Evolutionary conservation across 768 basidiomycete genomes (phyloP), one percentile per base, ranked within the genome.

Genomic region (Boletus coccyginus): DNA sequence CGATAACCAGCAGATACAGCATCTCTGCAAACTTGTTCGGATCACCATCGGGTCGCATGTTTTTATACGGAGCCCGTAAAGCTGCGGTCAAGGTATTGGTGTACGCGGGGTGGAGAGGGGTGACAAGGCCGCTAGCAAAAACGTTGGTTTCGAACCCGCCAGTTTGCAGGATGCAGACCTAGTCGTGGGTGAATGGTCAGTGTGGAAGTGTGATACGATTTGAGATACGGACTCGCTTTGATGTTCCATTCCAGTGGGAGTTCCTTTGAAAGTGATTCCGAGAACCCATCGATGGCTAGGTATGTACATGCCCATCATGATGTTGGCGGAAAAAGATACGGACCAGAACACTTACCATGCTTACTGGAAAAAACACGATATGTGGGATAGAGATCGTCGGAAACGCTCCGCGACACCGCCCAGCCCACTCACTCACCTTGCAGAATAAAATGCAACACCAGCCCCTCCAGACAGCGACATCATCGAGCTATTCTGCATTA

Each of bases 141-240:
- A 33, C 33, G 16, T 64, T 56, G 19, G 64, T 54, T 41, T 56
- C 50, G 43, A 70, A 69, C 1, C 17, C 43, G 16, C 63, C 68
- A 0, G 59, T 52, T 49, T 63, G 47, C 32, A 67, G 32, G 46
- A 63, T 55, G 29, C 62, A 56, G 24, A 61, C 53, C 57, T 63
- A 32, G 17, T 39, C 19, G 14, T n/a, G 8, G 10, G 19, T 24
- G 9, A n/a, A 9, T 27, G 29, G 21, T 39, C 29, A 35, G 7
- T 21, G 8, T 6, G 9, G n/a, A 4, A 1, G 21, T 11, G 24
- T 10, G 16, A 10, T 36, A 10, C 3, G 35, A n/a, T 2, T 44
- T 5, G 19, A 36, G 6, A 17, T 12, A 24, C 16, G 9, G 29
- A 29, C 58, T n/a, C 32, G 46, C 44, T n/a, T 50, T 58, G 42